Percentiles rank a stretch among this genome's conserved stretches.
These are phyloP conservation scores for Powellomyces hirtus DNA, from an alignment of 192 early-diverging fungal genomes.

Conservation along the genomic window DNA sequence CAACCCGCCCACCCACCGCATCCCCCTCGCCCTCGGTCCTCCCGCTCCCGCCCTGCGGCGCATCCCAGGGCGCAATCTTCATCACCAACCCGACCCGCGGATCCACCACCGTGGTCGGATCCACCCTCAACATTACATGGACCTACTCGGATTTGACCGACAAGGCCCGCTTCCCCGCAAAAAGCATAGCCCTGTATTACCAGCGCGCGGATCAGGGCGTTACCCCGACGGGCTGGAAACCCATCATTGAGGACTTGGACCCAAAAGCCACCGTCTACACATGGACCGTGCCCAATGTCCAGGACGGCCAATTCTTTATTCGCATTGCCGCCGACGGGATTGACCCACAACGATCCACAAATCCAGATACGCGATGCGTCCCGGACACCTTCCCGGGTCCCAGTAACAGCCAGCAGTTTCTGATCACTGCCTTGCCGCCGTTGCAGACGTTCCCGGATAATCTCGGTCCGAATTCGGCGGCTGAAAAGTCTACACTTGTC, in stretches of 20 bases:
- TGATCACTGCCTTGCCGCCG: conserved; percentile 13
- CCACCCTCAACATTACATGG: conserved; percentile 33
- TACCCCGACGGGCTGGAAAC: conserved; percentile 16
- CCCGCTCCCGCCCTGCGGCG: conserved; percentile 18
- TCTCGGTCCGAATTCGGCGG: conserved; percentile 18
- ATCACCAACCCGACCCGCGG: conserved; percentile 4
- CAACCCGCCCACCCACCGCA: background rate
- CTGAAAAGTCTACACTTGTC: too few relatives aligned
- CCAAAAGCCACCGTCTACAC: conserved; percentile 1
- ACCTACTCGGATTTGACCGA: conserved; percentile 23
- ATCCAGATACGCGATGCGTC: background rate
- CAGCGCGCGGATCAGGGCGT: conserved; percentile 3
- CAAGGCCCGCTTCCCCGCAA: conserved; percentile 15
- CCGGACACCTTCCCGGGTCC: conserved; percentile 22
- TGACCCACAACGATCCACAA: conserved; percentile 12
- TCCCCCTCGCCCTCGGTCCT: background rate
- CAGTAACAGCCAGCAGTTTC: conserved; percentile 2
- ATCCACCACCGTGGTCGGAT: conserved; percentile 12
- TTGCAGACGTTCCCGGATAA: conserved; percentile 3
- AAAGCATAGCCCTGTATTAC: conserved; percentile 19
- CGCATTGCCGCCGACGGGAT: conserved; percentile 28
- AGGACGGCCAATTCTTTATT: conserved; percentile 21
- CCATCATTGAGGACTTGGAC: conserved; percentile 1
- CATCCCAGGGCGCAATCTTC: conserved; percentile 18
- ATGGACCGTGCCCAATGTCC: conserved; percentile 24